Percentiles rank a stretch among this genome's conserved stretches.
Evolutionary conservation across 176 grass and related monocot genomes (phyloP).

Genomic region (Tillandsia fasciculata): DNA sequence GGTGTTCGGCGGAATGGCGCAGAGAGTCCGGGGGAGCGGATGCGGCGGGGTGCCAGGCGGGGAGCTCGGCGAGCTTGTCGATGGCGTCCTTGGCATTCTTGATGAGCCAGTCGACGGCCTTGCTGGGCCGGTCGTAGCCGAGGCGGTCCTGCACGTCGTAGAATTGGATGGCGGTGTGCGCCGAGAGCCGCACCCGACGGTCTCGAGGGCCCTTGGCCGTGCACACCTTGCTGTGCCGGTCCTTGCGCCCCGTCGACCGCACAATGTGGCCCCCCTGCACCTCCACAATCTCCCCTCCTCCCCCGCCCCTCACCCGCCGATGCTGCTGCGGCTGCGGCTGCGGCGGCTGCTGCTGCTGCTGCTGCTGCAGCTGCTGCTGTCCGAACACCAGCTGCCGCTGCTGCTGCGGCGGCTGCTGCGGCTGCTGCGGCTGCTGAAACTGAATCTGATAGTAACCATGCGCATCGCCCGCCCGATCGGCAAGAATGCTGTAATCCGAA

Average conservation of each 20-base stretch:
- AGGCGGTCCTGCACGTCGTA: slow-evolving; percentile 29
- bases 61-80: slow-evolving; percentile 14
- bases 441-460: slow-evolving; percentile 46
- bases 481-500: slow-evolving; percentile 69
- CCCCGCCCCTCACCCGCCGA: background rate
- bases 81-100: slow-evolving; percentile 18
- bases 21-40: too few relatives aligned
- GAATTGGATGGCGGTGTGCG: slow-evolving; percentile 26
- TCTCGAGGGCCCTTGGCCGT: slow-evolving; percentile 21
- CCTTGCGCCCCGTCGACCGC: slow-evolving; percentile 11
- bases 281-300: slow-evolving; percentile 22
- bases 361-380: background rate
- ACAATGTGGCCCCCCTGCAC: slow-evolving; percentile 22
- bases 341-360: background rate
- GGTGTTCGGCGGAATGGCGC: background rate
- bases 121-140: slow-evolving; percentile 26
- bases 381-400: too few relatives aligned
- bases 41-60: background rate
- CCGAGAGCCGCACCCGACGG: slow-evolving; percentile 20
- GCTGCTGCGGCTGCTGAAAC: slow-evolving; percentile 25
- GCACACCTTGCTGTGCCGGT: slow-evolving; percentile 28
- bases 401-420: too few relatives aligned
- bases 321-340: background rate
- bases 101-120: slow-evolving; percentile 25
- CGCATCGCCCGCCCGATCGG: slow-evolving; percentile 51